Base-by-base conservation (phyloP, 2,329 filamentous ascomycete species). In the Neofusicoccum cordaticola region DNA sequence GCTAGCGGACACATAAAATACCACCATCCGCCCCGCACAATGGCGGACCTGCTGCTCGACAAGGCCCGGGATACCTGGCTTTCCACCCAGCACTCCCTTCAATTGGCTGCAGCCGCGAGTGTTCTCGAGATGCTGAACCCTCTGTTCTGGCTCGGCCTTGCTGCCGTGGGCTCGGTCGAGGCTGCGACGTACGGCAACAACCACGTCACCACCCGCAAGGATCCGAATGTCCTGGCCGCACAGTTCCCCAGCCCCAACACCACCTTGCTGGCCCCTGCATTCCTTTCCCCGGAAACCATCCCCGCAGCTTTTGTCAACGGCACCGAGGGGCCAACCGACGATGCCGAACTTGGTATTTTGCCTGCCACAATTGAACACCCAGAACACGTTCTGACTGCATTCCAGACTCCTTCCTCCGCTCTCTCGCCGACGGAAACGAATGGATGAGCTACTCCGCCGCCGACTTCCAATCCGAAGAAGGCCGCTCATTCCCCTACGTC, bases 401-500 rank as follows among this genome's bases (percentile, higher is more conserved):
- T 19, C n/a, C 31, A 72, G 72, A 73, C 17, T 62, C 64, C 3
- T 77, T 73, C 47, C 61, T 77, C 2, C 69, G 67, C 22, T 47
- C 50, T 1, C 69, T 77, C 12, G 73, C 74, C 2, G 68, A 68
- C 5, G 73, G 70, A 37, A 77, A 78, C 42, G 64, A 69, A 22
- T 78, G 75, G 75, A 71, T 73, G 64, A 70, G 68, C 4, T 74
- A 74, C 57, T 19, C 62, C 8, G 66, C 67, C 2, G 70, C 72
- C 7, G 68, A 71, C 2, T 77, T 74, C 52, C 41, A 70, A 4
- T 74, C 72, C 34, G 75, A 78, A 63, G 75, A 77, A 50, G 74
- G 72, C 27, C 69, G 70, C 6, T 64, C 68, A 5, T 73, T 77
- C 61, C 72, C 73, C 1, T 76, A 76, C 42, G 67, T 74, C 48